Base-by-base conservation (phyloP, 331 rosid species). In the Erythrophleum ivorense region DNA sequence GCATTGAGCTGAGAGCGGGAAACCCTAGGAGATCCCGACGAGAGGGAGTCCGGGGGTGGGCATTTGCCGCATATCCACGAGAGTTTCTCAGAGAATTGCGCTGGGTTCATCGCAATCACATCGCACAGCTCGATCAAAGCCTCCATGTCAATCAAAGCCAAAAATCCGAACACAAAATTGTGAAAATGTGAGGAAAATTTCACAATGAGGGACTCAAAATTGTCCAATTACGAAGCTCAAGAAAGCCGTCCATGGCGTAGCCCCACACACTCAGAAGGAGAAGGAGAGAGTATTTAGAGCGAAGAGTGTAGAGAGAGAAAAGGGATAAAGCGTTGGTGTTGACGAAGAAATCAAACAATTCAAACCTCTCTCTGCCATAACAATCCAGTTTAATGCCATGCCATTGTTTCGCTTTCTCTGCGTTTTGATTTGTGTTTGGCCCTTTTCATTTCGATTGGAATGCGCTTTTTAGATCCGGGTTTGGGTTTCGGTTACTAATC, bases 1-100 rank as follows among this genome's bases (percentile, higher is more conserved):
- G 99, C 98, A 91, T 95, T 93, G 91, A 95, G 97, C 85, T 95
- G 99, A 36, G 96, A 83, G 19, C 91, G 93, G 48, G 99, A 89
- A 87, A 93, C 90, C 89, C 97, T 84, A 75, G 90, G 88, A 84
- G 97, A 93, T 91, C 97, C 94, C 21, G 86, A 60, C 0, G 88
- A 83, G 5, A 95, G 92, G 59, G 83, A 77, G 73, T 91, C 97
- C 59, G 97, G 88, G 40, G 92, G 87, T 0, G 99, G 98, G 48
- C 97, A 93, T 81, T 95, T 87, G 84, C 85, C 83, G 80, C 97
- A 93, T 80, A 95, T 86, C 99, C 99, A 93, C 1, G 92, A 83
- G 2, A 95, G 89, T 75, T 93, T 95, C 13, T 91, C 94, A n/a
- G 92, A 2, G 81, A 95, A 91, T 85, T 88, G 92, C 24, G 62